phyloP scores from a whole-genome alignment of 2,329 filamentous ascomycete genomes.

The Mollisiaceae sp. region DNA sequence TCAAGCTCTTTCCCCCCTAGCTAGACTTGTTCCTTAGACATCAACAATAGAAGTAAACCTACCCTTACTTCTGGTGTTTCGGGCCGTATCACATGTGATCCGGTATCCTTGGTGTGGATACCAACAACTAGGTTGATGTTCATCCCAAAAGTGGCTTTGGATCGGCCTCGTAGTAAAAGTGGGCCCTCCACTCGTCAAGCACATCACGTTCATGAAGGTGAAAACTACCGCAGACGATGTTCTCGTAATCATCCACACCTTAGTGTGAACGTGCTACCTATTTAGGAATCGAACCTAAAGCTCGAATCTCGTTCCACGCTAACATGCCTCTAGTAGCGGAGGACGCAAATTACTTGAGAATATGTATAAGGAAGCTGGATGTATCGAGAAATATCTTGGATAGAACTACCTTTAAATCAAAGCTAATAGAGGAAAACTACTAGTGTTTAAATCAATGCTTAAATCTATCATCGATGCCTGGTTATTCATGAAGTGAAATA shows the following conservation, averaged over 20 bases:
- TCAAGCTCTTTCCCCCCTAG: too few relatives aligned
- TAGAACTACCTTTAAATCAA: slow-evolving; percentile 12
- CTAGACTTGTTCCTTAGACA: too few relatives aligned
- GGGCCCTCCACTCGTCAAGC: too few relatives aligned
- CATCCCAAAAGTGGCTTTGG: too few relatives aligned
- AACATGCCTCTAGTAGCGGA: slow-evolving; percentile 13
- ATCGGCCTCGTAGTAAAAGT: too few relatives aligned
- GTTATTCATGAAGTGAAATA: slow-evolving; percentile 16
- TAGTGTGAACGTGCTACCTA: slow-evolving; percentile 4
- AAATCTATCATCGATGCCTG: slow-evolving; percentile 12
- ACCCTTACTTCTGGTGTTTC: too few relatives aligned
- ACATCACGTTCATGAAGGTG: too few relatives aligned
- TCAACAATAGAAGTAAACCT: too few relatives aligned
- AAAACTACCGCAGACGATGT: too few relatives aligned
- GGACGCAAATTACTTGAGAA: slow-evolving; percentile 10
- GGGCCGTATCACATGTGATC: too few relatives aligned
- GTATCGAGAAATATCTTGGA: slow-evolving; percentile 14
- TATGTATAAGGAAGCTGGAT: slow-evolving; percentile 9
- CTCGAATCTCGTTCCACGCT: slow-evolving; percentile 10
- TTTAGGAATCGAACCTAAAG: slow-evolving; percentile 8
- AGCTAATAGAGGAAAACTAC: slow-evolving; percentile 9
- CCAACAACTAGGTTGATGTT: too few relatives aligned
- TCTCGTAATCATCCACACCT: not conserved
- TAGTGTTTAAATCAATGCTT: slow-evolving; percentile 12
- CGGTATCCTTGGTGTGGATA: too few relatives aligned